Evolutionary conservation across 306 rosid genomes (phyloP), one percentile per base, ranked within the genome.

Genomic region (Comarum palustre): DNA sequence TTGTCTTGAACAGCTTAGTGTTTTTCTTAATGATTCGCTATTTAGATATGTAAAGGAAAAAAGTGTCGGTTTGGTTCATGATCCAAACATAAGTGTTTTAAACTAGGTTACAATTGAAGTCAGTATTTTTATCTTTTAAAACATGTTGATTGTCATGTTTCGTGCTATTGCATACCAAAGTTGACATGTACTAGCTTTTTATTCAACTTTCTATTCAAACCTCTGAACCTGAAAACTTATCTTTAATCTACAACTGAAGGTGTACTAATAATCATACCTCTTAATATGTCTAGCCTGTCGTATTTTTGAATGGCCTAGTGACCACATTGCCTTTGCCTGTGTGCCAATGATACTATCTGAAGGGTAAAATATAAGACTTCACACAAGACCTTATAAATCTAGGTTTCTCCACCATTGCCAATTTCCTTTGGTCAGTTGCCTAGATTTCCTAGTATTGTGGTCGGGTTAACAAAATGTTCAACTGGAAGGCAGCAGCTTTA

Each of bases 1-100:
- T 19, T 31, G 50, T 61, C 25, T 45, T 70, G 34, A 69, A 42
- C 32, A 27, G 27, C 20, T 60, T 29, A 72, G 3, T 55, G 34
- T 69, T 4, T 15, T n/a, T 22, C 7, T n/a, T 32, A 47, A 76
- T 70, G 59, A 70, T 10, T 70, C 45, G 68, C 8, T 42, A 22
- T 65, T 54, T 66, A 41, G 20, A 58, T 58, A 58, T 58, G 64
- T 58, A 58, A 15, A 5, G 67, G 8, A 31, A 34, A 2, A 8
- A 34, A 16, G 43, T 17, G 45, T 31, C 14, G 5, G 43, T 61
- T 34, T 61, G 25, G 43, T 61, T 61, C 20, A 19, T 31, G 12
- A 61, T 34, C 43, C 67, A 32, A 17, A 61, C 36, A 31, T 3
- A 8, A 61, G 24, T 31, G 19, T 61, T 5, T 17, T 2, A 34